Conservation (phyloP, 2,329 filamentous ascomycete genomes). For the Epichloe coenophiala region DNA sequence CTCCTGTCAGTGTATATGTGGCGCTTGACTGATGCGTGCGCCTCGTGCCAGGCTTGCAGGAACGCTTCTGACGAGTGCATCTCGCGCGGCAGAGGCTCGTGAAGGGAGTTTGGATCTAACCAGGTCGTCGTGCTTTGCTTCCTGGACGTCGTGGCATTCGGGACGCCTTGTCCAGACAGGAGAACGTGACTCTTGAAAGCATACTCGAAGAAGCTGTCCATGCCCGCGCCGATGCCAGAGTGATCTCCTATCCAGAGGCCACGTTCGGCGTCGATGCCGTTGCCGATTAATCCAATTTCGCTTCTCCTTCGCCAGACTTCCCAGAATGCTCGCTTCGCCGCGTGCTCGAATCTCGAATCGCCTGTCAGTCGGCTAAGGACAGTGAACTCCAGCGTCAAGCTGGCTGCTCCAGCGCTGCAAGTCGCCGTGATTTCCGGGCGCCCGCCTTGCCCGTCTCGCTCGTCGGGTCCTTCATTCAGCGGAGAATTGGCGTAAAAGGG, state of each 20-base stretch:
- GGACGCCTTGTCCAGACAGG: conserved; percentile 58
- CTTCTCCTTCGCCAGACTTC: conserved; percentile 87
- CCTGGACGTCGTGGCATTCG: conserved; percentile 31
- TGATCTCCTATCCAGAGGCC: conserved; percentile 81
- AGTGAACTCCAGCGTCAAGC: conserved; percentile 84
- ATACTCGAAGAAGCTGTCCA: conserved; percentile 98
- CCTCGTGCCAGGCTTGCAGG: conserved; percentile 68
- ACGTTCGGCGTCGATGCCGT: conserved; percentile 82
- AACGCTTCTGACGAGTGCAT: conserved; percentile 68
- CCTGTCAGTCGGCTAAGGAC: conserved; percentile 80
- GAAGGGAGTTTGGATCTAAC: conserved; percentile 53
- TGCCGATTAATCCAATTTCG: conserved; percentile 74
- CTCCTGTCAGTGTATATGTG: conserved; percentile 69
- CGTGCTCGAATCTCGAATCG: conserved; percentile 74
- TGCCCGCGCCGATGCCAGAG: conserved; percentile 89
- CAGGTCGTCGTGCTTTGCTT: conserved; percentile 27
- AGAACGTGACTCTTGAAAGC: conserved; percentile 88
- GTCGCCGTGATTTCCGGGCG: conserved; percentile 75
- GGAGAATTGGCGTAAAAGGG: conserved; percentile 87
- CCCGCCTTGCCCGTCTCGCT: conserved; percentile 22
- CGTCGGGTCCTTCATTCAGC: conserved; percentile 43
- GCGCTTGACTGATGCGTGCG: conserved; percentile 75
- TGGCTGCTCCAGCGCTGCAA: conserved; percentile 93
- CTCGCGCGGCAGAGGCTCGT: conserved; percentile 45
- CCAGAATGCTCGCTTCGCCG: conserved; percentile 90